Conservation (phyloP, 177 flowering plant genomes). For the Vitis hybrid region DNA sequence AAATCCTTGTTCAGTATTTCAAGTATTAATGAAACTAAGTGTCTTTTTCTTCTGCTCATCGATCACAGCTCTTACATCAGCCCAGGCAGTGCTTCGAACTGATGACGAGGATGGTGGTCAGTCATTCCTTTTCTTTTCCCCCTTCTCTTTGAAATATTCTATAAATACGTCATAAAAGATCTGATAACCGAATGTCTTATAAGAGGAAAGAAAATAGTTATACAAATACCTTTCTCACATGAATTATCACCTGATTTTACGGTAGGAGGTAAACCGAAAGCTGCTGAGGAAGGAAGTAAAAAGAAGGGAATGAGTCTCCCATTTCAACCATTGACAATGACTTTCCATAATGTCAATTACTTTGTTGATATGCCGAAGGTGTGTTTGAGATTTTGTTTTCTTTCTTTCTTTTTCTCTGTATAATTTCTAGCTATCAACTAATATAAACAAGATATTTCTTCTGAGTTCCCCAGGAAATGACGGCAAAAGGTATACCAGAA, state of each 20-base stretch:
- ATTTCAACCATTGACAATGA: slow-evolving; percentile 78
- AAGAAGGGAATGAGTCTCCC: slow-evolving; percentile 92
- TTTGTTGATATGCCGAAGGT: slow-evolving; percentile 95
- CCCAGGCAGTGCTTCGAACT: slow-evolving; percentile 38
- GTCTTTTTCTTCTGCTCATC: not conserved
- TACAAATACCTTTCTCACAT: not conserved
- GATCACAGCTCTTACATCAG: slow-evolving; percentile 58
- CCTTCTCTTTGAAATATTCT: too few relatives aligned
- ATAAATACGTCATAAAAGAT: not conserved
- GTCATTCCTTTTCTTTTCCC: slow-evolving; percentile 5
- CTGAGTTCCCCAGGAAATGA: slow-evolving; percentile 60
- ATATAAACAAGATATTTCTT: not conserved
- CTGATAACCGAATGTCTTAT: too few relatives aligned
- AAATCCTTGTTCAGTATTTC: not conserved
- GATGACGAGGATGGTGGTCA: slow-evolving; percentile 32
- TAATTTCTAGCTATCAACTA: not conserved
- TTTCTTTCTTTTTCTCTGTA: not conserved
- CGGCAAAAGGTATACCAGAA: slow-evolving; percentile 53
- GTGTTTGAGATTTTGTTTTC: slow-evolving; percentile 5
- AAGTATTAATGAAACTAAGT: not conserved
- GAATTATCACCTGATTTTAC: slow-evolving; percentile 6
- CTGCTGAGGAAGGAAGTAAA: slow-evolving; percentile 20
- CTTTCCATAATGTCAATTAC: slow-evolving; percentile 82
- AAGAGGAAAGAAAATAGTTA: not conserved
- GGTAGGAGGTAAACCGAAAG: slow-evolving; percentile 15